Evolutionary conservation across 805 yeast species (phyloP), one percentile per base, ranked within the genome.

Genomic region (Saccharomyces mikatae): DNA sequence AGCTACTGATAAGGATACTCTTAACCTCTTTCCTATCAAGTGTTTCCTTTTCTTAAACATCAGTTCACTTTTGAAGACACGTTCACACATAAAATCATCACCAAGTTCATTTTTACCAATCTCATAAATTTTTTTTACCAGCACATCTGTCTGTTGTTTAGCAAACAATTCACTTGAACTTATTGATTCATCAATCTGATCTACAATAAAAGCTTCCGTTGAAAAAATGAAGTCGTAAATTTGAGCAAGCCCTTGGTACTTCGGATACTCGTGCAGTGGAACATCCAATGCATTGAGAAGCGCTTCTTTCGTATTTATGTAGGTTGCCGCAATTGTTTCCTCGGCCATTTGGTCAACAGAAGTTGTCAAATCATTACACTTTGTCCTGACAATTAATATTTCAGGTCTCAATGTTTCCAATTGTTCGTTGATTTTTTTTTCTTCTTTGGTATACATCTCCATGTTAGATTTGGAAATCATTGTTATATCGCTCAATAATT

Each of bases 41-140:
- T 94, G 96, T 44, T 77, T 80, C 54, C 78, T 77, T 60, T 89
- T 82, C 1, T 89, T 81, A 63, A 90, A 92, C 98, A 94, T 94
- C 44, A 86, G 78, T 29, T 82, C 83, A 9, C 86, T 78, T 55
- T 85, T 79, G 67, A 89, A 89, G 8, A 76, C 77, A 52, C 83
- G 80, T 52, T 83, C 85, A 28, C 80, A 60, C 69, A 76, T 74
- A 47, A 75, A 77, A 29, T 81, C 85, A 30, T 80, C 79, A 6
- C 89, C 89, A 47, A 90, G 73, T n/a, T 80, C 78, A 3, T 72
- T 72, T 49, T 78, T 75, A 0, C 97, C 98, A 21, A 84, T 60
- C 6, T 68, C 58, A 53, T 82, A 81, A 55, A 94, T 83, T 31
- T 78, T 75, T 6, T 76, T 77, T 22, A 94, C 92, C 3, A 83